These are phyloP conservation scores for Sonneratia alba DNA, from an alignment of 345 rosid species.

Conservation along the genomic window DNA sequence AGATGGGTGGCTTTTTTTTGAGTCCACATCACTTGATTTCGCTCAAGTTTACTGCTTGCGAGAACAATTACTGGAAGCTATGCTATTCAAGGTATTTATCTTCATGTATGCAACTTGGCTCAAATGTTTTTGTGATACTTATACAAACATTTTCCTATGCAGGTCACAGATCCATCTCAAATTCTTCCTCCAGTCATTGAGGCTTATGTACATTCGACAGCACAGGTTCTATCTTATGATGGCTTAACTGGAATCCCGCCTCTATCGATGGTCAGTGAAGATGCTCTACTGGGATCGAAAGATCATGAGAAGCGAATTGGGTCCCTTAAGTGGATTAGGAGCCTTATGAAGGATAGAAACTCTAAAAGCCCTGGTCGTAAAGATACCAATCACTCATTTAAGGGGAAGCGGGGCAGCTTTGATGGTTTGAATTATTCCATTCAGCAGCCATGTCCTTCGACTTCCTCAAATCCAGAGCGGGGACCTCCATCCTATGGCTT, in stretches of 20 bases:
- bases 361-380: not conserved
- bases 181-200: slow-evolving; percentile 55
- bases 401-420: slow-evolving; percentile 9
- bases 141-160: not conserved
- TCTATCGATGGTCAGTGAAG: slow-evolving; percentile 35
- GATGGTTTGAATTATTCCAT: not conserved
- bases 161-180: slow-evolving; percentile 58
- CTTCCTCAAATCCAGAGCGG: not conserved
- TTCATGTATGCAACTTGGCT: not conserved
- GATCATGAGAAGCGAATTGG: slow-evolving; percentile 5
- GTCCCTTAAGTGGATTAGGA: slow-evolving; percentile 13
- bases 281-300: slow-evolving; percentile 10
- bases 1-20: slow-evolving; percentile 76
- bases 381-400: not conserved
- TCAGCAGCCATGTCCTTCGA: slow-evolving; percentile 4
- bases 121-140: not conserved
- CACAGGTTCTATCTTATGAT: slow-evolving; percentile 53
- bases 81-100: slow-evolving; percentile 49
- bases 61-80: slow-evolving; percentile 63
- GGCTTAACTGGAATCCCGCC: slow-evolving; percentile 41
- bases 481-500: slow-evolving; percentile 1
- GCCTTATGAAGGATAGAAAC: not conserved
- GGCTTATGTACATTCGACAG: slow-evolving; percentile 50
- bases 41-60: slow-evolving; percentile 89
- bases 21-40: slow-evolving; percentile 63